phyloP scores from a whole-genome alignment of 2,329 filamentous ascomycete genomes.

The Claviceps africana region DNA sequence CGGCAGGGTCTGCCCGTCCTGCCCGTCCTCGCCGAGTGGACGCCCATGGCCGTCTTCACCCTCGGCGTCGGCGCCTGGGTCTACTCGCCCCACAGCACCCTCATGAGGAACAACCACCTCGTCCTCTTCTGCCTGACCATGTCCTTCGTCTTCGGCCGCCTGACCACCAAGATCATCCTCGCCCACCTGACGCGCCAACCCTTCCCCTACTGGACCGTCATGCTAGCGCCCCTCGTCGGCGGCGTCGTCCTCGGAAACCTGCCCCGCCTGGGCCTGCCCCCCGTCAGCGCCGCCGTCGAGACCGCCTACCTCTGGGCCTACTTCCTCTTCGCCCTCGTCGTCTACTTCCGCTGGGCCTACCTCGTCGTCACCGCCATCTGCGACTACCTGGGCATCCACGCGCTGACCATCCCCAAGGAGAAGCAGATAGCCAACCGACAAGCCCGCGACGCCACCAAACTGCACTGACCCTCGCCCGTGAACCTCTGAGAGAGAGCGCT shows the following conservation, averaged over 20 bases:
- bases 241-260: conserved; percentile 75
- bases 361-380: conserved; percentile 87
- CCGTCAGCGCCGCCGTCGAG: conserved; percentile 53
- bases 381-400: conserved; percentile 83
- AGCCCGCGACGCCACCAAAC: conserved; percentile 25
- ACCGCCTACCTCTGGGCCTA: conserved; percentile 73
- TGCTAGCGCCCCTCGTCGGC: conserved; percentile 74
- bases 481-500: no score
- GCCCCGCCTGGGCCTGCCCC: conserved; percentile 57
- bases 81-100: conserved; percentile 71
- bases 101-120: conserved; percentile 74
- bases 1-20: conserved; percentile 58
- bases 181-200: conserved; percentile 86
- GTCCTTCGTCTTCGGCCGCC: conserved; percentile 92
- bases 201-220: conserved; percentile 92
- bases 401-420: conserved; percentile 64
- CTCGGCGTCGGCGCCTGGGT: conserved; percentile 68
- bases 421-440: conserved; percentile 43
- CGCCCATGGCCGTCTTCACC: conserved; percentile 74
- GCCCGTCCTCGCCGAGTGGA: conserved; percentile 87
- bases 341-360: conserved; percentile 87
- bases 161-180: conserved; percentile 98
- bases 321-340: conserved; percentile 67
- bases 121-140: conserved; percentile 86
- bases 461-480: conserved; percentile 15